Conservation (phyloP, 2,329 filamentous ascomycete species). For the Rosellinia necatrix region DNA sequence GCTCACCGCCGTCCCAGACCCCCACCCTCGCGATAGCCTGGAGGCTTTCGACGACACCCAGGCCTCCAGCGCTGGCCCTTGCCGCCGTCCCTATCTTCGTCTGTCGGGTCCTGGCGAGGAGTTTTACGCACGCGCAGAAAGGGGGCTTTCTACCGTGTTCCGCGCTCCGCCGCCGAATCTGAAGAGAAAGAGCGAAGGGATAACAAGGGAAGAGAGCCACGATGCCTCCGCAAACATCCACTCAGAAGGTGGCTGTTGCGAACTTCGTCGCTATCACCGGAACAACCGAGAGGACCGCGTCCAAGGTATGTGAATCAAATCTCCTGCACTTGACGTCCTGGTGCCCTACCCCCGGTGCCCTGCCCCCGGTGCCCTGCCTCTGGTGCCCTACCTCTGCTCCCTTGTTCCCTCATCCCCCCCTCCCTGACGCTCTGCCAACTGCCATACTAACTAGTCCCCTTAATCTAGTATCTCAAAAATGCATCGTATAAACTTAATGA, state of each 20-base stretch:
- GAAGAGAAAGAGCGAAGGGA: neutral
- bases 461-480: conserved; percentile 43
- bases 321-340: too few relatives aligned
- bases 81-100: too few relatives aligned
- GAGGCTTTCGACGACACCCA: too few relatives aligned
- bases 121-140: too few relatives aligned
- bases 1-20: too few relatives aligned
- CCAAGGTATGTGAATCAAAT: conserved; percentile 36
- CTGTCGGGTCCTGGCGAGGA: too few relatives aligned
- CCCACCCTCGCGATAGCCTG: too few relatives aligned
- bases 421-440: neutral
- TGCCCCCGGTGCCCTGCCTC: neutral
- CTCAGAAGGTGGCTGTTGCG: conserved; percentile 36
- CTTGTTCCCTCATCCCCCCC: neutral
- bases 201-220: conserved; percentile 6
- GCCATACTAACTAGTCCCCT: neutral
- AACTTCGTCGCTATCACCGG: conserved; percentile 41
- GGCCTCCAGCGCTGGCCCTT: too few relatives aligned
- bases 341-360: neutral
- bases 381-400: neutral
- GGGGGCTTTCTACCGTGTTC: too few relatives aligned
- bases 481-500: conserved; percentile 57
- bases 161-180: too few relatives aligned
- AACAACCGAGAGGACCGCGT: conserved; percentile 35
- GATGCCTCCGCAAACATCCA: conserved; percentile 35